Evolutionary conservation across 2,329 filamentous ascomycete species (phyloP).

Genomic region (Ophiostoma sp.): DNA sequence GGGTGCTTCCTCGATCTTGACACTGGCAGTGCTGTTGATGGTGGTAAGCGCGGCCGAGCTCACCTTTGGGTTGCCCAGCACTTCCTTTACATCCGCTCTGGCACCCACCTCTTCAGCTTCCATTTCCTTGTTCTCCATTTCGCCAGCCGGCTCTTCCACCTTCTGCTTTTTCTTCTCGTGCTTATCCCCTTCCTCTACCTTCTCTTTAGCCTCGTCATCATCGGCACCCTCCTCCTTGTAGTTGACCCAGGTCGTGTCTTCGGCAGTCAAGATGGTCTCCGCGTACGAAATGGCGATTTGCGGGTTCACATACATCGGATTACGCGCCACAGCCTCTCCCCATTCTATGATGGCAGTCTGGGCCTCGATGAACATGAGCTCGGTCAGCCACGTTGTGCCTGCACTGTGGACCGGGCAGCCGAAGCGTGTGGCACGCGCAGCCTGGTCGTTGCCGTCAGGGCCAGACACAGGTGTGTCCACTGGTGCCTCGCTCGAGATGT

Average conservation of each 20-base stretch:
- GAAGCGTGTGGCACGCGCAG: constrained; percentile 38
- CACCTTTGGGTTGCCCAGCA: too few relatives aligned
- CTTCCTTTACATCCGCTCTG: too few relatives aligned
- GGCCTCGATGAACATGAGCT: constrained; percentile 55
- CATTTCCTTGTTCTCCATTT: too few relatives aligned
- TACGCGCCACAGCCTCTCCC: constrained; percentile 29
- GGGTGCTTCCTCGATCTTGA: too few relatives aligned
- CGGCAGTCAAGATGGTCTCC: constrained; percentile 16
- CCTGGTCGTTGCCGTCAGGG: constrained; percentile 43
- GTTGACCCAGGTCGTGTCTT: constrained; percentile 17
- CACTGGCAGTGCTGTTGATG: too few relatives aligned
- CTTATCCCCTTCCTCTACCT: background rate
- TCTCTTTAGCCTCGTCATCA: background rate
- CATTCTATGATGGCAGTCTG: constrained; percentile 30
- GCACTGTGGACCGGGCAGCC: constrained; percentile 68
- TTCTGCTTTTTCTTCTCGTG: background rate
- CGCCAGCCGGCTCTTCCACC: too few relatives aligned
- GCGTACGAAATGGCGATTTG: constrained; percentile 26
- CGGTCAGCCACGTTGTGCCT: constrained; percentile 52
- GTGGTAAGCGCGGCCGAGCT: too few relatives aligned
- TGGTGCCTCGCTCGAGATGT: constrained; percentile 49
- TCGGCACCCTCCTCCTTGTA: background rate
- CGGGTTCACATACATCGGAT: constrained; percentile 29
- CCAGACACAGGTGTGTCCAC: constrained; percentile 50
- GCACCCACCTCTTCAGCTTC: too few relatives aligned